Evolutionary conservation across 2,329 filamentous ascomycete genomes (phyloP).

Genomic region (Scortechinia acanthostroma): DNA sequence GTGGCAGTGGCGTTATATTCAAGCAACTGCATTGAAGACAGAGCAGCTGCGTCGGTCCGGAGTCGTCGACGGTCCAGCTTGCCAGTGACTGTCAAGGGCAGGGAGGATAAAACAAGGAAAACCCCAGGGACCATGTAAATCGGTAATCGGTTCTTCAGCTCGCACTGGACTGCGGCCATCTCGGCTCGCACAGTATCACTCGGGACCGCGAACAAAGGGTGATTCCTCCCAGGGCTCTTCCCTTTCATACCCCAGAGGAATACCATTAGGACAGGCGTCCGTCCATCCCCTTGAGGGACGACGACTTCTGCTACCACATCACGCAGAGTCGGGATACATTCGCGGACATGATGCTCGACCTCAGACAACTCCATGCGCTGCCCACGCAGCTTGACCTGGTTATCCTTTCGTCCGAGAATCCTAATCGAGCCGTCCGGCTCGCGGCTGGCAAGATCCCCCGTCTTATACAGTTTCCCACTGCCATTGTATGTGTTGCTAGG

Average conservation of each 20-base stretch:
- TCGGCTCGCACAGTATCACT: background rate
- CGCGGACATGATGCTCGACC: constrained; percentile 21
- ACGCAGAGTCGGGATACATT: background rate
- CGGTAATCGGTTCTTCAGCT: background rate
- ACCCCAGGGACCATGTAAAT: background rate
- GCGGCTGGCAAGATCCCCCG: constrained; percentile 22
- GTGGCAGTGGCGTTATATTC: background rate
- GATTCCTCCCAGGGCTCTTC: too few species aligned
- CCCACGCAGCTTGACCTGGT: constrained; percentile 38
- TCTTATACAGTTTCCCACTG: constrained; percentile 20
- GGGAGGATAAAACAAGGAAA: background rate
- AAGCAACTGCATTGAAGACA: background rate
- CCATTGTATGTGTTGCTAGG: constrained; percentile 26
- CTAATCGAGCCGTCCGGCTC: constrained; percentile 14
- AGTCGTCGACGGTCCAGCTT: background rate
- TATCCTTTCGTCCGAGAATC: constrained; percentile 33
- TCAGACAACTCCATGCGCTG: constrained; percentile 33
- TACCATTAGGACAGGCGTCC: background rate
- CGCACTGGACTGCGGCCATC: background rate
- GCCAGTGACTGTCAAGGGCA: background rate
- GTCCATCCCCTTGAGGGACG: background rate
- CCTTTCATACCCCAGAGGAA: too few species aligned
- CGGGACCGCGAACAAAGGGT: background rate
- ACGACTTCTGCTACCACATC: background rate
- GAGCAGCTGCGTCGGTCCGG: background rate